A percentile compares a stretch with the other conserved stretches of the same genome.
phyloP scores from a whole-genome alignment of 148 eudicot genomes.

The Persicaria maculosa region DNA sequence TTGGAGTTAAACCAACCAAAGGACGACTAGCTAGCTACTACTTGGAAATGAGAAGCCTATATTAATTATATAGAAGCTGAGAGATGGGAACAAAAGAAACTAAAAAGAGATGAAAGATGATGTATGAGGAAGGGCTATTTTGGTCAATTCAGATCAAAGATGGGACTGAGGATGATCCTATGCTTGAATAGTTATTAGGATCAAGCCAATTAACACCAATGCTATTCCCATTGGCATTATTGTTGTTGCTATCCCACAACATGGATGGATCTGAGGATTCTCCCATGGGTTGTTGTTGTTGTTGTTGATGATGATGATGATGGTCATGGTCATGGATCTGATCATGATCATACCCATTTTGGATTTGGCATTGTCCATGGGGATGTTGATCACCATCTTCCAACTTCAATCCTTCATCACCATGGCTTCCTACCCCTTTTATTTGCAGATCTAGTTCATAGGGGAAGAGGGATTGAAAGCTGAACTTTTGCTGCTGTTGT shows the following conservation, averaged over 20 bases:
- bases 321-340: slow-evolving; percentile 13
- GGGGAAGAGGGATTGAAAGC: slow-evolving; percentile 31
- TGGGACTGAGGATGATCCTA: slow-evolving; percentile 41
- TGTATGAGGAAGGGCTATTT: not conserved
- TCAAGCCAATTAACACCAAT: slow-evolving; percentile 42
- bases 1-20: not conserved
- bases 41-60: not conserved
- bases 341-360: slow-evolving; percentile 8
- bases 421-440: slow-evolving; percentile 6
- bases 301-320: no score
- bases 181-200: slow-evolving; percentile 31
- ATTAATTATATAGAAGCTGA: no score
- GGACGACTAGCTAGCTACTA: not conserved
- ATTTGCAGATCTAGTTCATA: slow-evolving; percentile 32
- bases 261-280: slow-evolving; percentile 38
- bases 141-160: slow-evolving; percentile 45
- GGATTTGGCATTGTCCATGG: not conserved
- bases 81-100: not conserved
- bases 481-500: slow-evolving; percentile 21
- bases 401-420: not conserved
- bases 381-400: not conserved
- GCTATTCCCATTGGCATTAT: slow-evolving; percentile 1
- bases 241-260: slow-evolving; percentile 27
- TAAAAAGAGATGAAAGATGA: no score
- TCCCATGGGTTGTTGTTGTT: slow-evolving; percentile 19